phyloP scores from a whole-genome alignment of 2,329 filamentous ascomycete species.

The Geosmithia flava region DNA sequence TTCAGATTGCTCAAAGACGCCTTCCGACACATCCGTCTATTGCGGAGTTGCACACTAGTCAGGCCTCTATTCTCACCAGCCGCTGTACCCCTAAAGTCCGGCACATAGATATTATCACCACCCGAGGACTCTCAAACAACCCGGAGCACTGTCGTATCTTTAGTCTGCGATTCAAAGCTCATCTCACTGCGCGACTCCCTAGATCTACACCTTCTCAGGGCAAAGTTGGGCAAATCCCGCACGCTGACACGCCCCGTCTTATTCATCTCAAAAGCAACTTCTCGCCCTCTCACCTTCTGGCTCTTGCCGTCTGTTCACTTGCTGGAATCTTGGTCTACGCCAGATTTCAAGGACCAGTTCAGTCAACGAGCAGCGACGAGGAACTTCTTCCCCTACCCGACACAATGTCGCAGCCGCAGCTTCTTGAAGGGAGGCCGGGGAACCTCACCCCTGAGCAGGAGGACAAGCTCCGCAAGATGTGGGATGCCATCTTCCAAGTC shows the following conservation, averaged over 20 bases:
- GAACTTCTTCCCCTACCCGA: neutral
- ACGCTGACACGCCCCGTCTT: neutral
- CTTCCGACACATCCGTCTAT: neutral
- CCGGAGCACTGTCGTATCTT: neutral
- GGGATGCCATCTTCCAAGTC: constrained; percentile 63
- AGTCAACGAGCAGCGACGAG: neutral
- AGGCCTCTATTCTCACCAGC: neutral
- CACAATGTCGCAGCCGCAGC: constrained; percentile 24
- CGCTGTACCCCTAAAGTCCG: neutral
- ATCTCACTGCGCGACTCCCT: neutral
- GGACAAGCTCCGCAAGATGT: constrained; percentile 76
- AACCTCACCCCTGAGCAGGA: constrained; percentile 87
- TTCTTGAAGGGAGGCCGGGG: constrained; percentile 61
- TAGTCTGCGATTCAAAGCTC: neutral
- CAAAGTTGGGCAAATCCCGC: neutral
- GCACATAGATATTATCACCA: neutral
- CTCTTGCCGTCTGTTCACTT: neutral
- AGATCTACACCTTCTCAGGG: neutral
- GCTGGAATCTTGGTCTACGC: neutral
- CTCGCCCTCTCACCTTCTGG: neutral
- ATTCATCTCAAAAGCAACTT: neutral
- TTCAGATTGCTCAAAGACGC: neutral
- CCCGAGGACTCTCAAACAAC: neutral
- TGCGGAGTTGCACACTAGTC: neutral
- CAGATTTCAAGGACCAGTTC: neutral